A percentile compares a stretch with the other conserved stretches of the same genome.
phyloP scores from a whole-genome alignment of 495 filamentous ascomycete species.

The Daldinia concentrica region DNA sequence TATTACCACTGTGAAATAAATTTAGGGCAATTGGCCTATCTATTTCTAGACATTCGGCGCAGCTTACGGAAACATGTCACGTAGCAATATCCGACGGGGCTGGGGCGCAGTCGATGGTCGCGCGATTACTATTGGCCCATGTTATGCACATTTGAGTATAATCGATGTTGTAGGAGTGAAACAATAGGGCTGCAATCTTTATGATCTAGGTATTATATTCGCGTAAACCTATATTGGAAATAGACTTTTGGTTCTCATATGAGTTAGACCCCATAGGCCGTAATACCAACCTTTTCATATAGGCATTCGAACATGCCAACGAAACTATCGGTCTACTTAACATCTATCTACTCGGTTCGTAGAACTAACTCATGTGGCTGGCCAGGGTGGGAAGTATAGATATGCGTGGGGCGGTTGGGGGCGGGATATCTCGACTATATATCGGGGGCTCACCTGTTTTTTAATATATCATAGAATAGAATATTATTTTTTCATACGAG shows the following conservation, averaged over 20 bases:
- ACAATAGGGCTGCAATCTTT: slow-evolving; percentile 1
- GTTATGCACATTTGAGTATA: background rate
- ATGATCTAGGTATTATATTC: background rate
- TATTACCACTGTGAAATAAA: background rate
- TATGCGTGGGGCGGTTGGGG: background rate
- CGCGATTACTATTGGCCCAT: background rate
- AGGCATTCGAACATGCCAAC: background rate
- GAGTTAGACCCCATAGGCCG: background rate
- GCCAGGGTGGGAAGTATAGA: background rate
- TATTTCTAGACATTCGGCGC: slow-evolving; percentile 14
- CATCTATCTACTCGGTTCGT: background rate
- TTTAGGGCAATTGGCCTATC: background rate
- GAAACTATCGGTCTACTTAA: background rate
- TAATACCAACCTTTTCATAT: background rate
- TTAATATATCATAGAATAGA: background rate
- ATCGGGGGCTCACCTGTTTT: background rate
- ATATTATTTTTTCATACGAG: background rate
- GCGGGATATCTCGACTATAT: background rate
- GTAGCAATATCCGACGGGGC: background rate
- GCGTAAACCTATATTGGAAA: too few relatives aligned
- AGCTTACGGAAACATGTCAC: background rate
- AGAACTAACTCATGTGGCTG: background rate
- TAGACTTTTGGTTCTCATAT: background rate
- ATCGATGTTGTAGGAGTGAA: background rate
- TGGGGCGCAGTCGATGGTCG: slow-evolving; percentile 16